Percentiles rank a stretch among this genome's conserved stretches.
Conservation (phyloP, 2,329 filamentous ascomycete genomes). For the Nothophoma quercina region DNA sequence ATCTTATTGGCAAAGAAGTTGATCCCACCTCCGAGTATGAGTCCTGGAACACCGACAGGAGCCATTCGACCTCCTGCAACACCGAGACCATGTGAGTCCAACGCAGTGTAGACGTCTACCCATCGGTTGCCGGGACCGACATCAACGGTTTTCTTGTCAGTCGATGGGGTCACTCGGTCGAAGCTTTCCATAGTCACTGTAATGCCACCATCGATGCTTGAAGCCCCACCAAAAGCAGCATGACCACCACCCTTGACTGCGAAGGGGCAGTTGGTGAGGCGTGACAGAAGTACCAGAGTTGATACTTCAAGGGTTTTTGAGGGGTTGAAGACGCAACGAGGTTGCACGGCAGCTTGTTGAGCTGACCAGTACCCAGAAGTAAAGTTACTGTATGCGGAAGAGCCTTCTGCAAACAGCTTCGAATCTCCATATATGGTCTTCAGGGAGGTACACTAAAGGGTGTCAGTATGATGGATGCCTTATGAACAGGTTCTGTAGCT, state of each 20-base stretch:
- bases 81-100: conserved; percentile 23
- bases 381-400: conserved; percentile 19
- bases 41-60: conserved; percentile 42
- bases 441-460: conserved; percentile 27
- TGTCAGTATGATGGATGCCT: no score
- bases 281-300: conserved; percentile 19
- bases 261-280: conserved; percentile 40
- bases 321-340: conserved; percentile 35
- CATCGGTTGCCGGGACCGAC: conserved; percentile 46
- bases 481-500: neutral
- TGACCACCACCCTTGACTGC: conserved; percentile 56
- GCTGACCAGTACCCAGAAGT: conserved; percentile 30
- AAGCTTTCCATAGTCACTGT: conserved; percentile 51
- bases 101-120: conserved; percentile 38
- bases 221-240: conserved; percentile 45
- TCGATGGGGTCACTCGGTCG: conserved; percentile 32
- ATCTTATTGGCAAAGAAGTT: conserved; percentile 25
- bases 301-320: conserved; percentile 17
- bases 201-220: conserved; percentile 53
- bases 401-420: conserved; percentile 18
- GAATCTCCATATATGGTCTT: conserved; percentile 24
- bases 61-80: conserved; percentile 42
- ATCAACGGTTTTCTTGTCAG: conserved; percentile 31
- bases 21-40: conserved; percentile 39
- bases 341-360: conserved; percentile 26